A percentile compares a stretch with the other conserved stretches of the same genome.
Evolutionary conservation across 257 asterid species (phyloP).

Genomic region (Rehmannia glutinosa): DNA sequence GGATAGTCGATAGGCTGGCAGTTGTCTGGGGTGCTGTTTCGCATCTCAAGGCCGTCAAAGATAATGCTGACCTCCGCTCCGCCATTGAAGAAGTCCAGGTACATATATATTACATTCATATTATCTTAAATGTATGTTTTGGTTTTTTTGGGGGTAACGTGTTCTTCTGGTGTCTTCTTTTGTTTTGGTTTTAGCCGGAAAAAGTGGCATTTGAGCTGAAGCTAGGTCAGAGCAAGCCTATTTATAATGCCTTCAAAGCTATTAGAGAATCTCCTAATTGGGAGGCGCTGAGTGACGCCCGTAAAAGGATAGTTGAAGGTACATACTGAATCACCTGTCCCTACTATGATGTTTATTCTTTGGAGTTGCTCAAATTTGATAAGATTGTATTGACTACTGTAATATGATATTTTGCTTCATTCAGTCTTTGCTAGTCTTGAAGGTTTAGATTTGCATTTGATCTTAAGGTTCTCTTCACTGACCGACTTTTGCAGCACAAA

Average conservation of each 20-base stretch:
- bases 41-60: conserved; percentile 90
- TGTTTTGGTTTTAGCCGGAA: conserved; percentile 59
- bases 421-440: not conserved
- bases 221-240: conserved; percentile 91
- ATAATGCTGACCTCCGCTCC: conserved; percentile 80
- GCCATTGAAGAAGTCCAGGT: conserved; percentile 99
- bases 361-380: not conserved
- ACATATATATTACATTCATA: not conserved
- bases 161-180: not conserved
- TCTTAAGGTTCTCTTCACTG: conserved; percentile 18
- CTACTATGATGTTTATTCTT: not conserved
- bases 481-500: conserved; percentile 54
- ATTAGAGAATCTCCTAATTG: conserved; percentile 78
- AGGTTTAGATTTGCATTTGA: not conserved
- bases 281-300: conserved; percentile 78
- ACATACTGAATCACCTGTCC: conserved; percentile 5
- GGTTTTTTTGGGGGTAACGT: conserved; percentile 4
- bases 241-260: conserved; percentile 82
- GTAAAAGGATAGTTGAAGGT: conserved; percentile 94
- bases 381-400: not conserved
- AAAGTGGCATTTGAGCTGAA: conserved; percentile 86
- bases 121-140: not conserved
- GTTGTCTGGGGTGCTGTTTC: conserved; percentile 95
- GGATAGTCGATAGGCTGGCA: conserved; percentile 55
- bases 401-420: not conserved